Evolutionary conservation across 768 basidiomycete genomes (phyloP), one percentile per base, ranked within the genome.

Genomic region (Suillus discolor): DNA sequence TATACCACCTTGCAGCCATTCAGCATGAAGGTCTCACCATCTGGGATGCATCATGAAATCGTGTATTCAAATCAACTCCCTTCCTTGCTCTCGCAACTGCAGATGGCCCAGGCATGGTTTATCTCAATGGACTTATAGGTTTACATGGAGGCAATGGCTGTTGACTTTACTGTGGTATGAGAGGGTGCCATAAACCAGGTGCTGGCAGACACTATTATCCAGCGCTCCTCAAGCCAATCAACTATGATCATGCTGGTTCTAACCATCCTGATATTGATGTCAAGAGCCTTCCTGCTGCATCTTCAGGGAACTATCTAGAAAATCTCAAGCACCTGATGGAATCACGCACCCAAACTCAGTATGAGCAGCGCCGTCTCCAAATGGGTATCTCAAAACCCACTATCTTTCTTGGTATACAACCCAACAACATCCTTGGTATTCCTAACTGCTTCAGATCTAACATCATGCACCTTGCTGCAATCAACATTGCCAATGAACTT

Each of bases 391-490:
- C 39, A 7, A 79, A 78, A 49, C 78, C 78, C 0, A 77, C 68
- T 11, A 72, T 84, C 15, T 73, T 83, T 51, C 69, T 66, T 23
- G 79, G 79, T 5, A 65, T 84, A 34, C 61, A 63, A 3, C 36
- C 42, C 1, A 51, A 65, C 2, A 59, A 57, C 4, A 70, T 59
- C 1, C 70, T 82, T 16, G 69, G 69, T 0, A 65, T 80, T 13
- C 80, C 82, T 2, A 31, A 39, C 0, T 71, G 72, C 36, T 83
- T 82, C 65, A 42, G 72, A 1, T 69, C 72, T 15, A 81, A 84
- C 65, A 25, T 74, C 0, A 84, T 84, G 82, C 82, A 84, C 67
- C 69, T 79, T 0, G 20, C 71, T 4, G 41, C 60, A 6, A 51
- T 51, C 13, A 79, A 79, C 57, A 16, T 75, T 0, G 44, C 68